A percentile compares a stretch with the other conserved stretches of the same genome.
These are phyloP conservation scores for Haemoproteus tartakovskyi DNA, from an alignment of 169 alveolate species.

Conservation along the genomic window DNA sequence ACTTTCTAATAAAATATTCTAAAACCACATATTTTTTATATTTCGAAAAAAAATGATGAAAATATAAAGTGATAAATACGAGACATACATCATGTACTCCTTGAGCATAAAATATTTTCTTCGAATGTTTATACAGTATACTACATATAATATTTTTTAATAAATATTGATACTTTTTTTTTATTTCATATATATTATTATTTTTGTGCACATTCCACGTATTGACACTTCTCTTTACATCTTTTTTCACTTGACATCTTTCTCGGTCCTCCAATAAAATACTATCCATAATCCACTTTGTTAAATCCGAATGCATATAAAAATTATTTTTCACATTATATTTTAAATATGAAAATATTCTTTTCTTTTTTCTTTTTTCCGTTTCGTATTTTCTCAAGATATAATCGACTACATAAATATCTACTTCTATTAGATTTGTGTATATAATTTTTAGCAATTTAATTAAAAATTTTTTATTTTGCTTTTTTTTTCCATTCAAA, in stretches of 20 bases:
- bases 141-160: constrained; percentile 61
- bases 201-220: constrained; percentile 53
- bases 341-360: constrained; percentile 19
- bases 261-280: constrained; percentile 43
- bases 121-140: constrained; percentile 52
- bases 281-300: constrained; percentile 56
- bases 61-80: constrained; percentile 48
- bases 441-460: constrained; percentile 40
- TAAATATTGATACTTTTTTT: constrained; percentile 50
- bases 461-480: constrained; percentile 27
- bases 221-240: constrained; percentile 58
- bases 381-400: constrained; percentile 24
- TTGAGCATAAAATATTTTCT: constrained; percentile 55
- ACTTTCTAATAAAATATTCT: constrained; percentile 35
- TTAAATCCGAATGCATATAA: constrained; percentile 20
- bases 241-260: constrained; percentile 44
- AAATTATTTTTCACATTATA: constrained; percentile 48
- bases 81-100: constrained; percentile 66
- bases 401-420: constrained; percentile 47
- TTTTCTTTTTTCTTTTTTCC: not conserved
- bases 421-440: constrained; percentile 34
- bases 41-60: constrained; percentile 25
- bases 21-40: constrained; percentile 54
- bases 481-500: constrained; percentile 13
- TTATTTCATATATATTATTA: constrained; percentile 47